Evolutionary conservation across 2,329 filamentous ascomycete species (phyloP).

Genomic region (Claviceps cyperi): DNA sequence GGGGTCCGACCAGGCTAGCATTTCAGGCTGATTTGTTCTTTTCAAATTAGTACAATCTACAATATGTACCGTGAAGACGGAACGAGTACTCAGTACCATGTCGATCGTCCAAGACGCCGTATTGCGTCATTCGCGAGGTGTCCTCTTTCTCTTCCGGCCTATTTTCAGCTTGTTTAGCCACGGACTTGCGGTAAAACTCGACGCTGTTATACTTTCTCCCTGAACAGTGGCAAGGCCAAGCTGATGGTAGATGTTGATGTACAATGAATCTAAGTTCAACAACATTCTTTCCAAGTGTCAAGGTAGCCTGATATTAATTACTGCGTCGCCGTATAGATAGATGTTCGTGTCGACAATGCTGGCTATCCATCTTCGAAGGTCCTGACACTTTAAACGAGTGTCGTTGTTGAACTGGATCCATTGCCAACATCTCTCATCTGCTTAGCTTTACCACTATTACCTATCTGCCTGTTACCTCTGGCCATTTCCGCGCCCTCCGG

Average conservation of each 20-base stretch:
- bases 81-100: neutral
- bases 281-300: too few relatives aligned
- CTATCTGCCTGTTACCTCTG: neutral
- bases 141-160: neutral
- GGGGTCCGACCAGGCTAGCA: neutral
- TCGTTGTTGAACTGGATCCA: too few relatives aligned
- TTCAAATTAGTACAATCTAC: neutral
- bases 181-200: neutral
- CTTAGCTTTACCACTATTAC: too few relatives aligned
- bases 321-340: too few relatives aligned
- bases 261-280: too few relatives aligned
- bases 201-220: neutral
- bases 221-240: neutral
- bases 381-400: too few relatives aligned
- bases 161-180: neutral
- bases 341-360: too few relatives aligned
- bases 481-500: slow-evolving; percentile 3
- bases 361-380: too few relatives aligned
- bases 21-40: neutral
- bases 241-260: neutral
- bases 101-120: neutral
- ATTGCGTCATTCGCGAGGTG: neutral
- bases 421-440: too few relatives aligned
- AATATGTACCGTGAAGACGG: too few relatives aligned
- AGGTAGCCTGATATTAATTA: too few relatives aligned